Evolutionary conservation across 2,329 filamentous ascomycete species (phyloP), one percentile per base, ranked within the genome.

Genomic region (Atkinsonella hypoxylon): DNA sequence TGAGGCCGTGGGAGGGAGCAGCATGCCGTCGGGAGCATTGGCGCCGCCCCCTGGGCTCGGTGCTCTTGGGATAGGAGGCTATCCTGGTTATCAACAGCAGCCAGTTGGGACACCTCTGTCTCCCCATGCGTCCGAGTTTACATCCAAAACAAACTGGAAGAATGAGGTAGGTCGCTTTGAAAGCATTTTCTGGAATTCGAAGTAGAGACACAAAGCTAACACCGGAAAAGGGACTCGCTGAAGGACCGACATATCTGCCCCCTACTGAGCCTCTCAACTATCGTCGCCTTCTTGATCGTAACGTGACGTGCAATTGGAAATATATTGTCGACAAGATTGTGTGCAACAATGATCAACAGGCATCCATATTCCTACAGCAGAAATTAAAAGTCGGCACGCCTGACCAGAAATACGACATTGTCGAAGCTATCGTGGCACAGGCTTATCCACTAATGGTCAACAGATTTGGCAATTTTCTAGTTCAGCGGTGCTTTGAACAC

Each of bases 311-410:
- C 71, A 94, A 98, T 72, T 98, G 91, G 93, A 95, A 93, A 71
- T 96, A 95, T 66, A 96, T 98, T 59, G 93, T 98, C 50, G 91
- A 98, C 73, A 97, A 97, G 75, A 98, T 98, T 64, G 90, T 98
- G 58, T 94, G 89, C 79, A 96, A 90, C 72, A 97, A 98, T 67
- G 93, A 98, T 64, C 93, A 98, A 68, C 93, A 98, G 69, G 93
- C 94, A 10, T 98, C 93, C 2, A 97, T 98, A 61, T 98, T 98
- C 70, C 75, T 98, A 43, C 93, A 98, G 67, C 93, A 98, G 71
- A 98, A 98, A 73, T 85, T 98, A 59, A 98, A 98, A 72, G 87
- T 96, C 55, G 90, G 90, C 53, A 96, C 90, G 4, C 77, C 84
- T 0, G 90, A 97, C 62, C 93, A 97, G 67, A 98, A 97, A 69